A percentile compares a stretch with the other conserved stretches of the same genome.
Conservation (phyloP, 1,284 basidiomycete species). For the Heterobasidion annosum region DNA sequence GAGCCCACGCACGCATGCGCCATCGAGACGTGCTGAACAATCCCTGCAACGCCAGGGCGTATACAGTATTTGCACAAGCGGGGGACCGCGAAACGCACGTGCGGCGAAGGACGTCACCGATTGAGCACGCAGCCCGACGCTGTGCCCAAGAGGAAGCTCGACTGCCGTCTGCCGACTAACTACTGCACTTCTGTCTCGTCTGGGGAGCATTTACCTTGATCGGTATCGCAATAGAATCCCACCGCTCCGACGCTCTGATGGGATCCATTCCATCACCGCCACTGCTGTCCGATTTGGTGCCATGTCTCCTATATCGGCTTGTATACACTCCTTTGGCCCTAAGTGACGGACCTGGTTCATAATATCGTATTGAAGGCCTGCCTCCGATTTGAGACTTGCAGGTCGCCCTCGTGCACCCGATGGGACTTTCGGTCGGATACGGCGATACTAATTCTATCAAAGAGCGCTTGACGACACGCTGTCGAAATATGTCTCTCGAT, state of each 20-base stretch:
- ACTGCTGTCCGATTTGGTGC: background rate
- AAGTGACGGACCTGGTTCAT: background rate
- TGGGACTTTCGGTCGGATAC: constrained; percentile 19
- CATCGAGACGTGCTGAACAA: too few relatives aligned
- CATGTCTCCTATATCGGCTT: background rate
- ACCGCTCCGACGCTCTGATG: background rate
- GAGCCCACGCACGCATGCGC: too few relatives aligned
- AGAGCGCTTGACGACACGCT: constrained; percentile 14
- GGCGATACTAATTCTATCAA: constrained; percentile 14
- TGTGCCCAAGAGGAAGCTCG: background rate
- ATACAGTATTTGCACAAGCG: too few relatives aligned
- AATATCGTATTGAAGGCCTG: background rate
- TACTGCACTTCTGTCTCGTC: background rate
- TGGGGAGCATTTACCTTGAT: background rate
- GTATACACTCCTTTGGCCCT: background rate
- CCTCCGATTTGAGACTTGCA: background rate
- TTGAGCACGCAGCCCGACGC: too few relatives aligned
- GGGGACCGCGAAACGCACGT: too few relatives aligned
- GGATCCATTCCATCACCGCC: background rate
- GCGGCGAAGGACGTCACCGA: too few relatives aligned
- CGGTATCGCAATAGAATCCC: background rate
- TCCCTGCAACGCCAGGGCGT: too few relatives aligned
- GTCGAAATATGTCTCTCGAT: background rate
- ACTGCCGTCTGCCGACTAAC: background rate
- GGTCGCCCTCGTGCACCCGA: constrained; percentile 3